Percentiles rank a stretch among this genome's conserved stretches.
phyloP scores from a whole-genome alignment of 164 flowering plant species.

The Hamamelis virginiana region DNA sequence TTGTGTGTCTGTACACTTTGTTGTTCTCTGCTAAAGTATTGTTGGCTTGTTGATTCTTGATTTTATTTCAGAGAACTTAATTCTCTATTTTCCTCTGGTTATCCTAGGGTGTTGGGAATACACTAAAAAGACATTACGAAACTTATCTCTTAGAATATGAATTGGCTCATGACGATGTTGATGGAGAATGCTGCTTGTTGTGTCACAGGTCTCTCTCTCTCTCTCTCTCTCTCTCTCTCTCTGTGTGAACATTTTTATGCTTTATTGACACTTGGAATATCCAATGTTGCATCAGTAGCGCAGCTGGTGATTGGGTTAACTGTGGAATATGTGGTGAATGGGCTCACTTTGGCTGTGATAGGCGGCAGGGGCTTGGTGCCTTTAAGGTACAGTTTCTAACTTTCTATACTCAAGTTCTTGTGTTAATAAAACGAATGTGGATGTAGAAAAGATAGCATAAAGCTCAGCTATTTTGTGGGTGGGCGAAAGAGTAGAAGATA shows the following conservation, averaged over 20 bases:
- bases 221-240: conserved; percentile 14
- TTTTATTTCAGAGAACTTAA: background rate
- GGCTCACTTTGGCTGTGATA: conserved; percentile 97
- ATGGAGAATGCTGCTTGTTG: conserved; percentile 95
- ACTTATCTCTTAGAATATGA: conserved; percentile 95
- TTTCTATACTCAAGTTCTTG: background rate
- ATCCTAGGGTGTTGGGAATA: conserved; percentile 88
- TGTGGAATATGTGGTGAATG: conserved; percentile 98
- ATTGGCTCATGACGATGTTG: conserved; percentile 97
- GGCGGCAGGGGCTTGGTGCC: conserved; percentile 87
- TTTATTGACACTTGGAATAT: background rate
- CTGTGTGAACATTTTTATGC: background rate
- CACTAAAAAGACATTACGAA: conserved; percentile 95
- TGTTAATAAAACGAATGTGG: background rate
- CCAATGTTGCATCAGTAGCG: conserved; percentile 60
- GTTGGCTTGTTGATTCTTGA: background rate
- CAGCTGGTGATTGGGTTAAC: conserved; percentile 99
- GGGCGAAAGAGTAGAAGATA: too few relatives aligned
- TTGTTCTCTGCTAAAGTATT: background rate
- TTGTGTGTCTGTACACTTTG: background rate
- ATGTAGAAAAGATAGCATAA: background rate
- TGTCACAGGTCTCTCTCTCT: conserved; percentile 75
- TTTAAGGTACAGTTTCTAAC: conserved; percentile 65
- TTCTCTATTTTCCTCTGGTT: background rate
- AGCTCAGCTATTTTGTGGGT: too few relatives aligned